Base-by-base conservation (phyloP, 495 filamentous ascomycete genomes). In the Penicillium canescens region DNA sequence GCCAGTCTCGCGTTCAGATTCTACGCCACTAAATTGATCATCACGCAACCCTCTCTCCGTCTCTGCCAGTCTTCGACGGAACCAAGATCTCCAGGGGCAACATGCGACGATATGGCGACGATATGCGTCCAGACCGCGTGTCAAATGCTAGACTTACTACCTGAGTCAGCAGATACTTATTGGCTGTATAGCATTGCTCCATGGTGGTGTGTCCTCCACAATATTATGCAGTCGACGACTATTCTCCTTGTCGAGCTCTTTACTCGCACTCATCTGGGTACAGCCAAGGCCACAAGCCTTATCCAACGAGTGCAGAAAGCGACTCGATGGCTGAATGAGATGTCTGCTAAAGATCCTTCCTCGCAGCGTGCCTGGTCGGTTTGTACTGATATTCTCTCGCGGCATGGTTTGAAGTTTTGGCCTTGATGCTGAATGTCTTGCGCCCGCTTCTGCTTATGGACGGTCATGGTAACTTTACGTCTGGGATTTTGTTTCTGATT, bases 11-110 rank as follows among this genome's bases (percentile, higher is more conserved):
- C 72, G 1, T 75, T 86, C 50, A 71, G 74, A 34, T 86, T 80
- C 54, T 78, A 82, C 54, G 80, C 79, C 53, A 73, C 77, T 11
- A 72, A 73, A 34, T 79, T 85, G 38, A 72, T 86, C 16, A 75
- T 84, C 39, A 72, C 75, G 40, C 80, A 84, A 8, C 85, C 84
- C 12, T 85, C 78, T 60, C 70, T 87, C 11, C 71, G 75, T 9
- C 57, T 78, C n/a, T 79, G 50, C 39, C 54, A 50, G 31, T 16
- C 41, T 31, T 13, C 18, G 24, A 21, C 42, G 10, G 31, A 35
- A 8, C 38, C 39, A 35, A 4, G 34, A 0, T 38, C 53, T 6
- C 35, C 55, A 9, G 46, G 57, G 10, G 36, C 69, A 16, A 78
- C 80, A 52, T 79, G 81, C 42, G 70, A 74, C 20, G 63, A 69